Conservation (phyloP, 345 rosid genomes). For the Mallotus nudiflorus region DNA sequence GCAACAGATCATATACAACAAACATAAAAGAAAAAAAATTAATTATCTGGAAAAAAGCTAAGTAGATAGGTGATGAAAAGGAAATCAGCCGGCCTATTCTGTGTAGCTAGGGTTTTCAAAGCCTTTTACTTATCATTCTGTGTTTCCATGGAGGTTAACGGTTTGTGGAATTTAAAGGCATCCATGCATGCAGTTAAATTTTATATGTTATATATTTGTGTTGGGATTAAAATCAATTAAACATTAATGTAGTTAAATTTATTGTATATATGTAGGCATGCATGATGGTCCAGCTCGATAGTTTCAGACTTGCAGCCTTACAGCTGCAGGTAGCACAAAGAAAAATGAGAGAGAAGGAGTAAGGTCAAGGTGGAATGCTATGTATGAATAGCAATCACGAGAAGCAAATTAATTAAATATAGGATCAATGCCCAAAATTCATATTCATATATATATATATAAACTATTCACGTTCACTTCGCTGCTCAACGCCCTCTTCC, state of each 20-base stretch:
- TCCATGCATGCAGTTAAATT: background rate
- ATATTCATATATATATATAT: too few relatives aligned
- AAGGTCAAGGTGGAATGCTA: too few relatives aligned
- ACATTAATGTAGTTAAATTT: too few relatives aligned
- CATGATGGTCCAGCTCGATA: constrained; percentile 10
- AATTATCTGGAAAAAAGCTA: constrained; percentile 43
- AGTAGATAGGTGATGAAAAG: constrained; percentile 17
- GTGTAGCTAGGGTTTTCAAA: constrained; percentile 35
- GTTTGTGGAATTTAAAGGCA: constrained; percentile 43
- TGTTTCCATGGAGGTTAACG: constrained; percentile 51
- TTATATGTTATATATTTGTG: too few relatives aligned
- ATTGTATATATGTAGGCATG: background rate
- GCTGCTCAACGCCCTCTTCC: too few relatives aligned
- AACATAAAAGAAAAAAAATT: background rate
- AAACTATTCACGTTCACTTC: background rate
- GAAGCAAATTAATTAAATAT: constrained; percentile 12
- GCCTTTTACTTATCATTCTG: constrained; percentile 50
- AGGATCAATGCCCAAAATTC: constrained; percentile 28
- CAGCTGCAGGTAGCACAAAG: constrained; percentile 15
- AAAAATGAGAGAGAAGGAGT: background rate
- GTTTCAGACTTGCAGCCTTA: constrained; percentile 30
- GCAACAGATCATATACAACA: background rate
- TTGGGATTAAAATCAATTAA: background rate
- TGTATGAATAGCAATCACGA: constrained; percentile 25
- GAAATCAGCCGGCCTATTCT: constrained; percentile 62